Base-by-base conservation (phyloP, 371 early-diverging fungal genomes). In the Apophysomyces sp. region DNA sequence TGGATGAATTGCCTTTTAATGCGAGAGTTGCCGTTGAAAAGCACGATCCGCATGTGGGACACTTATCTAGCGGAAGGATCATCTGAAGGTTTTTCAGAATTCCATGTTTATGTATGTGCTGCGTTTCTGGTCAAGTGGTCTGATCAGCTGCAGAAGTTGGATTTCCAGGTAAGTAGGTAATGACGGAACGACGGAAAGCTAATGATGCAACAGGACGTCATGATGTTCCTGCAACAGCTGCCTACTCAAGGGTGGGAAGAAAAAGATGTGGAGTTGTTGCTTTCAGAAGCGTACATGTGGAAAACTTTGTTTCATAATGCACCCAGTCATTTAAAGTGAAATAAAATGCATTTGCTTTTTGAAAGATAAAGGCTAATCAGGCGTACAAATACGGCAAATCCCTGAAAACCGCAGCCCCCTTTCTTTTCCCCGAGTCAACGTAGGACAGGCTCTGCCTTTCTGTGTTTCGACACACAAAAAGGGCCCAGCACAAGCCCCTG, bases 1-100 rank as follows among this genome's bases (percentile, higher is more conserved):
- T 99, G 99, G 99, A 96, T 99, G 91, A 99, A 98, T 73, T 99
- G 99, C 70, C 72, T 99, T 55, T 79, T 99, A 70, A 94, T 98
- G 93, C 86, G 99, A 39, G 99, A 99, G 75, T 75, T 99, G 34
- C 85, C 92, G 15, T 74, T 99, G 11, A 69, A 80, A 34, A 86
- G 85, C 61, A 95, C 89, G 11, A 90, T 98, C 31, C 91, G 98
- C 28, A 95, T 99, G 92, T 98, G 99, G 97, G 99, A 99, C 67
- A 96, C 98, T 6, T 98, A 98, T 65, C 70, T 95, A 61, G 90
- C 94, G 4, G 95, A 96, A 74, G 92, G 92, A 4, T 80, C 89
- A 16, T 72, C 76, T n/a, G 92, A 93, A 69, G 94, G 92, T 4
- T 98, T 98, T 68, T 93, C 94, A 1, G 94, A 92, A 54, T 99